Base-by-base conservation (phyloP, 768 basidiomycete genomes). In the Suillus spraguei region DNA sequence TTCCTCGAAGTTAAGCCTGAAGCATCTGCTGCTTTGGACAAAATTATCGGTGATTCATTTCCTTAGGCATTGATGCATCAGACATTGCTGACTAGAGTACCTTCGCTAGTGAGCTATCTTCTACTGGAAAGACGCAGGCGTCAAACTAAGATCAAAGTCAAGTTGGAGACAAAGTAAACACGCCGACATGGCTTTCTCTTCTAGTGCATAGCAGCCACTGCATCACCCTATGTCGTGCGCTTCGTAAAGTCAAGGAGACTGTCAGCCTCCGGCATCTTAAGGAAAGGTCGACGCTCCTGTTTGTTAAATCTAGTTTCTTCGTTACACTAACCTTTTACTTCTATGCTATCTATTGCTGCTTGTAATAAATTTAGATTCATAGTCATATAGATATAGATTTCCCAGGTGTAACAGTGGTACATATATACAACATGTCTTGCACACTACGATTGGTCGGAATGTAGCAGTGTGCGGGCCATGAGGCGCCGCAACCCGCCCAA, bases 1-100 rank as follows among this genome's bases (percentile, higher is more conserved):
- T 77, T 68, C 68, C 74, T 85, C 38, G 81, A 83, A 54, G 68
- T 85, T 33, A 81, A 81, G 66, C 79, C 81, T 6, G 79, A 82
- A 62, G 74, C 77, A 4, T 67, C 72, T 4, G 73, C 75, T 16
- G 70, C 77, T 47, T 67, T 82, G 53, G 83, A 82, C 59, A 72
- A 75, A 60, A 72, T 82, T 55, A 79, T 83, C 14, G 78, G 83
- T 82, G 39, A 62, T 78, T 72, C 39, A 41, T 56, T 36, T 20
- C 17, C 36, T 24, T 11, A 28, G 10, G 20, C 36, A 10, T 35
- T 66, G 20, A 39, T 13, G 32, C 32, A 28, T 38, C n/a, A 54
- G 22, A 55, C 28, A 47, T 60, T 36, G 42, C 47, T 60, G 20
- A 53, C 33, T 28, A 16, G 16, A 10, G 46, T 61, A 41, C 14